Conservation (phyloP, 495 filamentous ascomycete species). For the Penicillium coffeae region DNA sequence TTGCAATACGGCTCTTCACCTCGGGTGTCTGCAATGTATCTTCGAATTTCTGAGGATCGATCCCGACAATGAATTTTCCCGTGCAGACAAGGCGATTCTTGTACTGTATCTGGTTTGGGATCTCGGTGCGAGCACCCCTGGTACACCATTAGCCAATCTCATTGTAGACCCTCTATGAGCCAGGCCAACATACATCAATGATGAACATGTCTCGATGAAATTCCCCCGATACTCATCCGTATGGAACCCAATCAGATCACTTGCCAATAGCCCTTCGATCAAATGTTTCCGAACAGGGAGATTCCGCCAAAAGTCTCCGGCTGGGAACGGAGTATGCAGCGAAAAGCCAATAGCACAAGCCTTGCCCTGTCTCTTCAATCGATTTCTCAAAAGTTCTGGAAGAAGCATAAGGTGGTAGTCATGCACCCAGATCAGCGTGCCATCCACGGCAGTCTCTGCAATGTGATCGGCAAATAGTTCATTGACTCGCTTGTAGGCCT, state of each 20-base stretch:
- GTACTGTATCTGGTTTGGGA: constrained; percentile 70
- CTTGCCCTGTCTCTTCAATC: constrained; percentile 61
- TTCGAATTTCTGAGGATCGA: constrained; percentile 86
- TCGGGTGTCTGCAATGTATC: constrained; percentile 67
- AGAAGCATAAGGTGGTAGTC: constrained; percentile 96
- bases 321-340: constrained; percentile 91
- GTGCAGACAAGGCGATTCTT: constrained; percentile 68
- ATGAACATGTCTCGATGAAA: constrained; percentile 79
- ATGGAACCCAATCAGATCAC: constrained; percentile 90
- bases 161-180: neutral
- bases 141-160: neutral
- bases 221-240: constrained; percentile 92
- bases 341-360: constrained; percentile 92
- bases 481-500: constrained; percentile 83
- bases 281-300: constrained; percentile 83
- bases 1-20: constrained; percentile 73
- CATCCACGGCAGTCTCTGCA: constrained; percentile 65
- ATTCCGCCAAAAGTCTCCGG: constrained; percentile 86
- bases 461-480: constrained; percentile 78
- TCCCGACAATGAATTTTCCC: constrained; percentile 87
- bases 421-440: constrained; percentile 90
- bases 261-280: constrained; percentile 72
- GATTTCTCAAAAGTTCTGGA: constrained; percentile 78
- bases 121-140: constrained; percentile 20
- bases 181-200: constrained; percentile 62